Evolutionary conservation across 2,329 filamentous ascomycete genomes (phyloP), one percentile per base, ranked within the genome.

Genomic region (Bretziella fagacearum): DNA sequence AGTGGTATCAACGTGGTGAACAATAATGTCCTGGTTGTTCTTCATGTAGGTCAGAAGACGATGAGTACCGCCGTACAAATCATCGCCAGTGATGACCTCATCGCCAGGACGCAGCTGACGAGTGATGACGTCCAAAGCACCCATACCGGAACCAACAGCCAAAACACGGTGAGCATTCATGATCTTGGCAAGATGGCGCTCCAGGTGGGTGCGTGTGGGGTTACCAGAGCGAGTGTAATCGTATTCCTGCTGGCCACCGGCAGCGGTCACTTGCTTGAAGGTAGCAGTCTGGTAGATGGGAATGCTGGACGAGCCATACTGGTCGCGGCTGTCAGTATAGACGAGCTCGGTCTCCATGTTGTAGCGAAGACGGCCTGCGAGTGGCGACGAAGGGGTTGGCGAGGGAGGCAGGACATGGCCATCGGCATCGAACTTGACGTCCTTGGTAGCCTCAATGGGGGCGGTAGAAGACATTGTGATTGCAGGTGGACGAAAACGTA

Each of bases 161-260:
- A 98, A 74, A 7, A 85, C 84, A 48, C 93, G 82, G 57, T 79
- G 78, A 39, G 91, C 91, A 56, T 84, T 87, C 93, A 98, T 98
- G 61, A 98, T 93, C 74, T 98, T 98, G 58, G 93, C 91, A 56
- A 98, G 70, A 63, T 98, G 91, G 50, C 89, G 79, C 68, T 98
- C 91, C 53, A 98, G 76, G 59, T 98, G 91, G 27, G 89, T 93
- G 54, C 91, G 77, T 50, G 91, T 98, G 15, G 91, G 91, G 62
- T 98, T 98, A 48, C 91, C 91, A 29, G 87, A 96, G 52, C 93
- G 84, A 51, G 91, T 96, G 68, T 98, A 98, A 68, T 98, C 91
- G 64, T 96, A 98, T 63, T 96, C 87, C 58, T 75, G 69, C 55
- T 77, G 82, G 51, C 84, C 85, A 51, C 84, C 85, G 39, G 65